Evolutionary conservation across 306 rosid genomes (phyloP).

Genomic region (Echinosophora koreensis): DNA sequence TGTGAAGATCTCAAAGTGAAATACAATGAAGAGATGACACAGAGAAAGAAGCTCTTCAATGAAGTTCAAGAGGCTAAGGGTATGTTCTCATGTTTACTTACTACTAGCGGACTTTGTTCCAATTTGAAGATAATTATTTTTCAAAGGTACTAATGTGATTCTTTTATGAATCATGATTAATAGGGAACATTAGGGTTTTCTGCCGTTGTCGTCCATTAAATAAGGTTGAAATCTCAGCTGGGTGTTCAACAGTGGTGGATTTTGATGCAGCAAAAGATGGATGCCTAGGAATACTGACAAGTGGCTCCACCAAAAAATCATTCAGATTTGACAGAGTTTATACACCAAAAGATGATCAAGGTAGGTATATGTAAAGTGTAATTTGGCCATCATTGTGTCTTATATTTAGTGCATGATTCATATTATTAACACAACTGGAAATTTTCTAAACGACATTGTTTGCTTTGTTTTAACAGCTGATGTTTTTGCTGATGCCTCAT

Average conservation of each 20-base stretch:
- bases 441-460: conserved; percentile 38
- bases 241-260: conserved; percentile 73
- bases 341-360: conserved; percentile 87
- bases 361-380: conserved; percentile 55
- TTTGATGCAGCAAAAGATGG: conserved; percentile 90
- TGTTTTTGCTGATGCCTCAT: conserved; percentile 82
- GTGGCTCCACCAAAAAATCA: conserved; percentile 67
- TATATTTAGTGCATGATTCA: background rate
- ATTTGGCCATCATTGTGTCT: background rate
- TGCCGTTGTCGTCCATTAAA: conserved; percentile 94
- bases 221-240: conserved; percentile 66
- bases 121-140: conserved; percentile 21
- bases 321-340: conserved; percentile 87
- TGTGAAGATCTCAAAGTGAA: conserved; percentile 89
- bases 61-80: conserved; percentile 97
- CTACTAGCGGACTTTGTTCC: background rate
- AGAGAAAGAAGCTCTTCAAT: conserved; percentile 82
- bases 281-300: conserved; percentile 69
- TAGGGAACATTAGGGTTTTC: conserved; percentile 89
- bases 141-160: conserved; percentile 8
- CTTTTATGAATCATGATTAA: conserved; percentile 38
- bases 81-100: conserved; percentile 43
- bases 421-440: conserved; percentile 24
- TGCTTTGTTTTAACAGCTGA: conserved; percentile 69
- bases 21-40: conserved; percentile 78